Evolutionary conservation across 1,284 basidiomycete species (phyloP).

Genomic region (Agroathelia rolfsii): DNA sequence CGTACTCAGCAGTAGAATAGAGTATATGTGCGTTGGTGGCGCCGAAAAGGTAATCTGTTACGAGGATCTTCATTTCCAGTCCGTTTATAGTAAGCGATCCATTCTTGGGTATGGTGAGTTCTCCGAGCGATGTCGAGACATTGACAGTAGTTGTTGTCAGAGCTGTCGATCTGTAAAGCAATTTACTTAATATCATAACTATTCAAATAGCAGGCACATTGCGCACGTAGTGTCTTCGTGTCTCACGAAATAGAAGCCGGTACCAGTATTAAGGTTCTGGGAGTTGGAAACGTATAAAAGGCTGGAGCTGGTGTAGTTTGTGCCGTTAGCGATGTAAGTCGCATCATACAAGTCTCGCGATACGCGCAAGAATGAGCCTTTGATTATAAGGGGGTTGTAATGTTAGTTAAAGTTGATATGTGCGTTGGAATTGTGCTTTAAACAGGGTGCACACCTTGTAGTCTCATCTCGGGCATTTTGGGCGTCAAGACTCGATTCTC

Average conservation of each 20-base stretch:
- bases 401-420: not conserved
- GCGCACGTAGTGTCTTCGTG: constrained; percentile 35
- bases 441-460: constrained; percentile 29
- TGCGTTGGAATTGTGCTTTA: no score
- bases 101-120: constrained; percentile 26
- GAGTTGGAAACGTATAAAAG: constrained; percentile 39
- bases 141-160: constrained; percentile 29
- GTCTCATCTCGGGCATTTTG: constrained; percentile 48
- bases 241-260: constrained; percentile 42
- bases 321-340: constrained; percentile 32
- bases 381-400: not conserved
- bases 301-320: constrained; percentile 32
- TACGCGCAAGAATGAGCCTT: constrained; percentile 38
- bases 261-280: constrained; percentile 32
- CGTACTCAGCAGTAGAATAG: constrained; percentile 40
- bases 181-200: no score
- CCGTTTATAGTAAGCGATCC: constrained; percentile 34
- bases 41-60: constrained; percentile 40
- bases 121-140: constrained; percentile 32
- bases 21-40: constrained; percentile 23
- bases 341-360: constrained; percentile 34
- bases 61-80: constrained; percentile 38
- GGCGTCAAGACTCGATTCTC: constrained; percentile 37
- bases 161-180: constrained; percentile 29
- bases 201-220: constrained; percentile 7